Evolutionary conservation across 139 green algal genomes (phyloP).

Genomic region (Zygnema cylindricum): DNA sequence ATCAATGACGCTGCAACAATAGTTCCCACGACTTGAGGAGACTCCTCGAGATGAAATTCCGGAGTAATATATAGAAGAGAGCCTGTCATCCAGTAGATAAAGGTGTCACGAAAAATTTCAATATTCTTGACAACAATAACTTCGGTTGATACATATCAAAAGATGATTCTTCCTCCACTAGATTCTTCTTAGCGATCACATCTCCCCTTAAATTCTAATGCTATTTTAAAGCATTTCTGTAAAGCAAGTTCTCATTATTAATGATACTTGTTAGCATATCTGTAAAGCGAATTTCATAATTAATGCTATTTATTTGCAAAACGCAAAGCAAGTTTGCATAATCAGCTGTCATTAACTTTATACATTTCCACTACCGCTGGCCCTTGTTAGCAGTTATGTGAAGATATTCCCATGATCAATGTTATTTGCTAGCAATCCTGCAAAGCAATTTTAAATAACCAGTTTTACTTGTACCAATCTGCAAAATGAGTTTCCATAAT

Average conservation of each 20-base stretch:
- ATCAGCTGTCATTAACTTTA: no score
- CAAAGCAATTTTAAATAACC: no score
- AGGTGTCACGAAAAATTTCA: not conserved
- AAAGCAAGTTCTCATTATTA: not conserved
- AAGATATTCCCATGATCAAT: no score
- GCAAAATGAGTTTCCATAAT: no score
- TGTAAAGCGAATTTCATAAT: no score
- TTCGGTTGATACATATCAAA: not conserved
- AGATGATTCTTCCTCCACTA: not conserved
- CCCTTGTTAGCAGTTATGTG: no score
- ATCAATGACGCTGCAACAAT: slow-evolving; percentile 30
- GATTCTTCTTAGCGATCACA: not conserved
- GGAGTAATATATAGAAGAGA: slow-evolving; percentile 26
- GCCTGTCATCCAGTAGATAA: slow-evolving; percentile 11
- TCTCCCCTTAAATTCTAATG: not conserved
- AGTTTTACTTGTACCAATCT: no score
- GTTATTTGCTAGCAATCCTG: no score
- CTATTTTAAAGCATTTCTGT: not conserved
- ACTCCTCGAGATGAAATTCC: slow-evolving; percentile 11
- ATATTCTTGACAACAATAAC: not conserved
- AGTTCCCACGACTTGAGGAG: not conserved
- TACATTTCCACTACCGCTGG: no score
- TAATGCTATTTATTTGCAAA: no score
- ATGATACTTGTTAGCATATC: not conserved
- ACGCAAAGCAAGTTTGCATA: no score